Base-by-base conservation (phyloP, 2,329 filamentous ascomycete species). In the Pseudogymnoascus pannorum region DNA sequence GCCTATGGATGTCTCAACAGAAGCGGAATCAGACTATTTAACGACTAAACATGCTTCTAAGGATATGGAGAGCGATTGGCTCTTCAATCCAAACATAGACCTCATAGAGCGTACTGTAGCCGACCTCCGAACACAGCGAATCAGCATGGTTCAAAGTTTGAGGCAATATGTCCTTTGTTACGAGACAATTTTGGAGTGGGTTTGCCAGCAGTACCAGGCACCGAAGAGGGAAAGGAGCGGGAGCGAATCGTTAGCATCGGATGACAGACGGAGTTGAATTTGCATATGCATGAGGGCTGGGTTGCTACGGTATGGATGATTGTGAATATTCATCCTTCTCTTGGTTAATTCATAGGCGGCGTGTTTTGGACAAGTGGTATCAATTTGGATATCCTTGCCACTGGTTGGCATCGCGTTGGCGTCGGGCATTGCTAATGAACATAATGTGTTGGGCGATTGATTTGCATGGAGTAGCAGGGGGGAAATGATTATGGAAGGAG, bases 71-170 rank as follows among this genome's bases (percentile, higher is more conserved):
- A 81, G 80, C 1, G 76, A 76, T 16, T 96, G 89, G 89, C 72
- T 92, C n/a, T 75, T 80, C 12, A 81, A 88, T 64, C 85, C 90
- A 54, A 81, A 84, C 24, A 71, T 89, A 1, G 94, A 99, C 72
- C 75, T 97, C 63, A 86, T 99, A 57, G 87, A 90, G 64, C 87
- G 86, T 72, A 94, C 92, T 0, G 93, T 99, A 1, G 89, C 94
- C 68, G 92, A 97, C 68, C 96, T 99, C 74, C 81, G 94, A 61
- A 79, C 82, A 57, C 94, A 99, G 76, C 80, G 94, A 66, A 76
- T 97, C 18, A 97, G 92, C 74, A 99, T 97, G 92, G 93, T 99
- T 44, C 94, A 97, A 75, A 97, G 89, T 69, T 77, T 97, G 62
- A 81, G 91, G 64, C 94, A 99, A 73, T 97, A 89, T 75, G 93